These are phyloP conservation scores for Penicillium hesseltinei DNA, from an alignment of 2,329 filamentous ascomycete genomes.

Conservation along the genomic window DNA sequence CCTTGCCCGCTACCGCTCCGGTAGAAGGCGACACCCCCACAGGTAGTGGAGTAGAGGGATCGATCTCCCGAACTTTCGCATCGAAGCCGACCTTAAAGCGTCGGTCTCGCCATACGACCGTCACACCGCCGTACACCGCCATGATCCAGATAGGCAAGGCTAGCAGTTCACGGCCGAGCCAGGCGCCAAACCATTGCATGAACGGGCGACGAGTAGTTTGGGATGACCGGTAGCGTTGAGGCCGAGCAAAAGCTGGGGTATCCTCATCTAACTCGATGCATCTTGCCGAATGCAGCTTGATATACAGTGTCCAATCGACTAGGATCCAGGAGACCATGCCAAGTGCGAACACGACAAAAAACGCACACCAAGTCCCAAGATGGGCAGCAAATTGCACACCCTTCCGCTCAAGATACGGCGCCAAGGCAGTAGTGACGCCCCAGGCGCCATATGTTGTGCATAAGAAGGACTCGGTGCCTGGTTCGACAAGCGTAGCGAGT, in stretches of 20 bases:
- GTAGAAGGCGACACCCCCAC: constrained; percentile 26
- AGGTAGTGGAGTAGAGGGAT: constrained; percentile 13
- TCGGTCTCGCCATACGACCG: constrained; percentile 82
- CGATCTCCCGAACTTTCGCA: constrained; percentile 70
- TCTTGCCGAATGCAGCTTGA: constrained; percentile 68
- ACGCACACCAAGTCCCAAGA: constrained; percentile 65
- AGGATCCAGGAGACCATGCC: constrained; percentile 69
- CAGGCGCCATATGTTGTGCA: constrained; percentile 80
- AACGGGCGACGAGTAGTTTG: constrained; percentile 56
- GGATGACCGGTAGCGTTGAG: constrained; percentile 43
- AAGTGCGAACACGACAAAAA: constrained; percentile 63
- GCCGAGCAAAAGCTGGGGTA: constrained; percentile 70
- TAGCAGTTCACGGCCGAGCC: constrained; percentile 78
- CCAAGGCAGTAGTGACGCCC: constrained; percentile 67
- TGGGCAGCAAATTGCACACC: constrained; percentile 46
- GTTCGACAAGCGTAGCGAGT: constrained; percentile 84
- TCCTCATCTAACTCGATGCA: constrained; percentile 69
- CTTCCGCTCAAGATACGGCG: constrained; percentile 54
- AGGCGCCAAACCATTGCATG: constrained; percentile 71
- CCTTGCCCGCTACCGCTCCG: constrained; percentile 12
- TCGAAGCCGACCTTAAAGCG: constrained; percentile 79
- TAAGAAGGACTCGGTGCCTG: constrained; percentile 82
- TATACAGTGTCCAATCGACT: constrained; percentile 71
- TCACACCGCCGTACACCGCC: constrained; percentile 85
- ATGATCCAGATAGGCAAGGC: constrained; percentile 87